A percentile compares a stretch with the other conserved stretches of the same genome.
These are phyloP conservation scores for Trypanosoma mega DNA, from an alignment of 208 protist species.

Conservation along the genomic window DNA sequence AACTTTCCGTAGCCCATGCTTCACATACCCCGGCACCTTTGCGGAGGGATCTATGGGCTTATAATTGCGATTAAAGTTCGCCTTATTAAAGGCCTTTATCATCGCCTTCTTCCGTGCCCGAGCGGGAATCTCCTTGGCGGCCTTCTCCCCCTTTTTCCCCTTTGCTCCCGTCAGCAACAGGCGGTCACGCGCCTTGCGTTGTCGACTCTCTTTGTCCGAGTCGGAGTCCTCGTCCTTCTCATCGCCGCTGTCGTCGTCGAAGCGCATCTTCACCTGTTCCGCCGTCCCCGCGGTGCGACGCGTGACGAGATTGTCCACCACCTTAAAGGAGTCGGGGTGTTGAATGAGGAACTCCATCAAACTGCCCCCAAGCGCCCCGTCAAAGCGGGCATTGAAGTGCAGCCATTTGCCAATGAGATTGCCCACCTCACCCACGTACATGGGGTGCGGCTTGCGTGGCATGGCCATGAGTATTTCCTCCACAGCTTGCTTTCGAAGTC, in stretches of 20 bases:
- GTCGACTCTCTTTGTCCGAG: slow-evolving; percentile 26
- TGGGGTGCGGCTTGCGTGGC: slow-evolving; percentile 62
- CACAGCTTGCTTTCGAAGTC: slow-evolving; percentile 49
- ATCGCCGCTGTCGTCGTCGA: slow-evolving; percentile 53
- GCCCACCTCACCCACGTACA: slow-evolving; percentile 87
- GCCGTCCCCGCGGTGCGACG: slow-evolving; percentile 51
- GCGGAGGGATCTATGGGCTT: slow-evolving; percentile 72
- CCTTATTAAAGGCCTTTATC: slow-evolving; percentile 71
- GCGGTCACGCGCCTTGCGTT: slow-evolving; percentile 59
- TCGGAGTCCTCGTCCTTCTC: slow-evolving; percentile 38
- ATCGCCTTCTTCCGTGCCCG: slow-evolving; percentile 62
- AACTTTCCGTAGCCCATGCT: slow-evolving; percentile 63
- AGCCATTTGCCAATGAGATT: slow-evolving; percentile 87
- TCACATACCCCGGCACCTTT: slow-evolving; percentile 81
- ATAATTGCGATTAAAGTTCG: slow-evolving; percentile 84
- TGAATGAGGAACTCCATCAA: slow-evolving; percentile 70
- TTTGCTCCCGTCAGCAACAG: slow-evolving; percentile 58
- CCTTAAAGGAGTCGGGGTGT: slow-evolving; percentile 62
- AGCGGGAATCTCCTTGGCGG: slow-evolving; percentile 45
- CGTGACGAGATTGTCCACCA: slow-evolving; percentile 73
- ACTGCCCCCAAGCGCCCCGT: slow-evolving; percentile 67
- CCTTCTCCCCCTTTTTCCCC: slow-evolving; percentile 2
- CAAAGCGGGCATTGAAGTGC: slow-evolving; percentile 80
- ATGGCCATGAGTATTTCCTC: slow-evolving; percentile 88
- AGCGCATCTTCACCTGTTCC: slow-evolving; percentile 74